A percentile compares a stretch with the other conserved stretches of the same genome.
Evolutionary conservation across 78 protist species (phyloP).

Genomic region (Pirum gemmata): DNA sequence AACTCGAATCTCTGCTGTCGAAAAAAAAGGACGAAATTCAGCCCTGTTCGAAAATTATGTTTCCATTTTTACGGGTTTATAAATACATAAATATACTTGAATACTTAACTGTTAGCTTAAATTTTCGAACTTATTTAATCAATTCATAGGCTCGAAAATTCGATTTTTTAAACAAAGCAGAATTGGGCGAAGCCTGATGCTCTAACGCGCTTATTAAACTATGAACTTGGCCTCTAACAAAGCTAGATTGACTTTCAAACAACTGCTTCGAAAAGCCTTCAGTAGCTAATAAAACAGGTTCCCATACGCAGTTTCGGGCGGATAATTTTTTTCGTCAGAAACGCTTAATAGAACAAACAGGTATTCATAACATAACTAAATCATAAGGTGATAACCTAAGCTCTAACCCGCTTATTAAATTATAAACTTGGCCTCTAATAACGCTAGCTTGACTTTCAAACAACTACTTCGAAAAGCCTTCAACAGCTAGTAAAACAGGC

Average conservation of each 20-base stretch:
- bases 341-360: constrained; percentile 50
- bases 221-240: constrained; percentile 47
- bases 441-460: constrained; percentile 34
- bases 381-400: constrained; percentile 18
- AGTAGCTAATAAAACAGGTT: constrained; percentile 17
- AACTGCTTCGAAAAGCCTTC: not conserved
- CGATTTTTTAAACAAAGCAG: too few relatives aligned
- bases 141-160: too few relatives aligned
- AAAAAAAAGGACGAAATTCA: too few relatives aligned
- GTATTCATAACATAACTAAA: not conserved
- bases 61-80: too few relatives aligned
- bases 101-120: too few relatives aligned
- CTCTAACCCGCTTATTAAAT: constrained; percentile 27
- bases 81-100: too few relatives aligned
- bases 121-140: too few relatives aligned
- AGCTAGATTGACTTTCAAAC: constrained; percentile 9
- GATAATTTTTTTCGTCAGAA: constrained; percentile 34
- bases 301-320: constrained; percentile 26
- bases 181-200: too few relatives aligned
- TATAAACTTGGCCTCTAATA: constrained; percentile 48
- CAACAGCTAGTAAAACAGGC: constrained; percentile 37
- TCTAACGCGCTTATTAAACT: constrained; percentile 29
- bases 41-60: too few relatives aligned
- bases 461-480: not conserved
- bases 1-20: too few relatives aligned